Conservation (phyloP, 2,329 filamentous ascomycete species). For the Phialophora macrospora region DNA sequence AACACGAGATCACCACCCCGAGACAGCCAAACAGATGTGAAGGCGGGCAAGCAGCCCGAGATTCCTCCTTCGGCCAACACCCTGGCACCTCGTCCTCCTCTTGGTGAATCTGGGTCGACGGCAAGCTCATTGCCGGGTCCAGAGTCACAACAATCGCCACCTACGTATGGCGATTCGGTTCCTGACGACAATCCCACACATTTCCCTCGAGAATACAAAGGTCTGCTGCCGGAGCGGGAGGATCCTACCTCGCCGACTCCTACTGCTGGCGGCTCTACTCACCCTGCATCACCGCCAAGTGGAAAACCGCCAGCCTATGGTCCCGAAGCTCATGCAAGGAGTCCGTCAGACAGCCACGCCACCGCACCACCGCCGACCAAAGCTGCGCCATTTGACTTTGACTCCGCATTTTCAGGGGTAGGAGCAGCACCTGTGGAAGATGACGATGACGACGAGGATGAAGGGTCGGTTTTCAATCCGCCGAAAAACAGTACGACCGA, state of each 20-base stretch:
- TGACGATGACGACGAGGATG: slow-evolving; percentile 47
- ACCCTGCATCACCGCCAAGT: slow-evolving; percentile 26
- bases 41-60: slow-evolving; percentile 47
- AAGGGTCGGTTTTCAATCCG: slow-evolving; percentile 63
- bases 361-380: slow-evolving; percentile 42
- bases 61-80: slow-evolving; percentile 36
- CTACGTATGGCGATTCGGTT: slow-evolving; percentile 44
- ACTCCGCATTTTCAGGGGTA: slow-evolving; percentile 53
- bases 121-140: slow-evolving; percentile 55
- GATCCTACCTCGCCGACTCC: slow-evolving; percentile 49
- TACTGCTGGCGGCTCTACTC: slow-evolving; percentile 42
- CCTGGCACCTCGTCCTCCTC: slow-evolving; percentile 42
- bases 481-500: slow-evolving; percentile 44
- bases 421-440: slow-evolving; percentile 53
- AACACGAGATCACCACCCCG: slow-evolving; percentile 62
- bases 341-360: slow-evolving; percentile 39
- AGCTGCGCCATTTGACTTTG: slow-evolving; percentile 50
- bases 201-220: slow-evolving; percentile 47
- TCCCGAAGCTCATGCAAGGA: slow-evolving; percentile 37
- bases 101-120: slow-evolving; percentile 46
- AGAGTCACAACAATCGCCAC: slow-evolving; percentile 59
- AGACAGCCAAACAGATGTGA: slow-evolving; percentile 38
- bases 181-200: slow-evolving; percentile 45
- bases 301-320: slow-evolving; percentile 36
- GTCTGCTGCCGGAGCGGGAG: slow-evolving; percentile 47